Conservation (phyloP, 2,329 filamentous ascomycete species). For the Fusarium cyanostomum region DNA sequence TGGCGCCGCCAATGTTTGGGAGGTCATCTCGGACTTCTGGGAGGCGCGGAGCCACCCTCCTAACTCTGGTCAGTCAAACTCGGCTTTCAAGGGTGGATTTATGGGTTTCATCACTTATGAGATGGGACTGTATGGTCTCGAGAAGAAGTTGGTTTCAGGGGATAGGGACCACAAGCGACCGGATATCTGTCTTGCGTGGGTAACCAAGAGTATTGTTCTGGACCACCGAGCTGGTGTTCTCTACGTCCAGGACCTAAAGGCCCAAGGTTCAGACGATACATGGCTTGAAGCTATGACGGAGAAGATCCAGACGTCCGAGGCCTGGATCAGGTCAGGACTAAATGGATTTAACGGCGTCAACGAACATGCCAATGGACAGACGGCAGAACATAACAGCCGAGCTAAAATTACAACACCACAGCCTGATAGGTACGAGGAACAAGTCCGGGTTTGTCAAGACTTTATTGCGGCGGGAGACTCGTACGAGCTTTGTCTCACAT, state of each 20-base stretch:
- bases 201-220: slow-evolving; percentile 79
- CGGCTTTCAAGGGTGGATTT: slow-evolving; percentile 82
- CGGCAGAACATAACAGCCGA: not conserved
- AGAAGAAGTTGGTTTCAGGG: slow-evolving; percentile 41
- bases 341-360: slow-evolving; percentile 10
- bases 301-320: slow-evolving; percentile 46
- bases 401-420: slow-evolving; percentile 52
- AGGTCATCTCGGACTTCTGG: slow-evolving; percentile 59
- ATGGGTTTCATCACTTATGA: slow-evolving; percentile 89
- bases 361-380: slow-evolving; percentile 24
- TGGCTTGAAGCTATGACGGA: slow-evolving; percentile 47
- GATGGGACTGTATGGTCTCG: slow-evolving; percentile 67
- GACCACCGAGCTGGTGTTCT: slow-evolving; percentile 72
- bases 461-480: slow-evolving; percentile 80
- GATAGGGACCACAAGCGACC: slow-evolving; percentile 58
- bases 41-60: slow-evolving; percentile 42
- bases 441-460: slow-evolving; percentile 75
- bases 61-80: slow-evolving; percentile 19
- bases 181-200: slow-evolving; percentile 80
- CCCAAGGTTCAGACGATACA: slow-evolving; percentile 39
- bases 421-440: slow-evolving; percentile 66
- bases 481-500: slow-evolving; percentile 87
- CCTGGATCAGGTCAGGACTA: slow-evolving; percentile 44
- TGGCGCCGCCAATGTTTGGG: slow-evolving; percentile 57
- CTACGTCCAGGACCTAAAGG: slow-evolving; percentile 66